Base-by-base conservation (phyloP, 768 basidiomycete genomes). In the Hysterangium stoloniferum region DNA sequence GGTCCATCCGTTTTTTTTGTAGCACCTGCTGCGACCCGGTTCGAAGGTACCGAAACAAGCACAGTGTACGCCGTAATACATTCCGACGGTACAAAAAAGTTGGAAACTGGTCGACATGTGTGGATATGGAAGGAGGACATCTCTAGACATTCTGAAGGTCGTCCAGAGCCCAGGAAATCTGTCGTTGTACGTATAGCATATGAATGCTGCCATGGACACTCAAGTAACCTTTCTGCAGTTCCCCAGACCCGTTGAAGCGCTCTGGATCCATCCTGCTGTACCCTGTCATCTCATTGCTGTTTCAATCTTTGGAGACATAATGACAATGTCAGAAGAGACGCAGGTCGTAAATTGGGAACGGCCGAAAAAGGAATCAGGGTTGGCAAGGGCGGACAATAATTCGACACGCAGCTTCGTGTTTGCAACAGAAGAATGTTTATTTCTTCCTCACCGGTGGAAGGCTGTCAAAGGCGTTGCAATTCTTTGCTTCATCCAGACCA, bases 1-100 rank as follows among this genome's bases (percentile, higher is more conserved):
- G 81, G 82, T 3, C 78, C 83, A n/a, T 75, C 78, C 1, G 77
- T 77, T 6, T 62, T 65, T 1, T 88, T 86, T 62, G 64, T 78
- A 7, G 78, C 75, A 57, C 73, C 84, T 19, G 72, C 84, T 4
- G 64, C 81, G 20, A 76, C 76, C 33, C 56, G 66, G 25, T 62
- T 61, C 50, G 25, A 47, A 12, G 59, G 64, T 51, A 45, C 60
- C 45, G 60, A 71, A 49, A 61, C 68, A 33, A 64, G 61, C 15
- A 66, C 72, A 17, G 86, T 77, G 9, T 87, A 81, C 58, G 73
- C 75, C 1, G 73, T 73, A 22, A 66, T 84, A 40, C 66, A 68
- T 22, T 62, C 69, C 3, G 78, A 76, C 20, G 48, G 77, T 1
- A 51, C 64, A 29, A 35, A 1, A 36, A 2, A 55, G 33, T 68